Evolutionary conservation across 192 early-diverging fungal species (phyloP).

Genomic region (Cetraspora pellucida): DNA sequence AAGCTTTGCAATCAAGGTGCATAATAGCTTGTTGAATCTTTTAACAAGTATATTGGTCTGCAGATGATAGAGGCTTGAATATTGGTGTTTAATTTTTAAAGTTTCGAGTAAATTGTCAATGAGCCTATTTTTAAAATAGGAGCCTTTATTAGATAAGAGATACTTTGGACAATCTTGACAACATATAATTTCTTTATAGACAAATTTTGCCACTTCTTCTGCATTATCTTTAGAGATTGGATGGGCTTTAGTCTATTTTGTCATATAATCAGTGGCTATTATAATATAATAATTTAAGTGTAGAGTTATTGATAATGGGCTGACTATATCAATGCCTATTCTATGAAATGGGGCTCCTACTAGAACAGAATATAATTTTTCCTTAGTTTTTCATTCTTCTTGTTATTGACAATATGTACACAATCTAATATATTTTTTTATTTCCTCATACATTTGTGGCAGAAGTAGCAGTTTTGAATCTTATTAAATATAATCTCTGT

Average conservation of each 20-base stretch:
- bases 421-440: background rate
- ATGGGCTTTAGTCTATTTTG: constrained; percentile 35
- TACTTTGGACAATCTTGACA: constrained; percentile 34
- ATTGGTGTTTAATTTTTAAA: background rate
- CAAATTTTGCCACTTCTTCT: constrained; percentile 27
- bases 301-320: constrained; percentile 21
- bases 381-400: background rate
- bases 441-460: background rate
- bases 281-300: constrained; percentile 33
- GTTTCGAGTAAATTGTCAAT: background rate
- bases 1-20: background rate
- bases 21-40: background rate
- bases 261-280: constrained; percentile 39
- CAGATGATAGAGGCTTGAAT: background rate
- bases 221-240: constrained; percentile 35
- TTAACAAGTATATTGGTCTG: background rate
- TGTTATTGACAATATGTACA: background rate
- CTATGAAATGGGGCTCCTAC: background rate
- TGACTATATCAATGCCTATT: constrained; percentile 1
- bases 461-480: background rate
- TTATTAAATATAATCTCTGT: background rate
- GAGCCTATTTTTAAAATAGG: constrained; percentile 26
- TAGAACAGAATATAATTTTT: background rate
- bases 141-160: constrained; percentile 29
- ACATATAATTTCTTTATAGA: constrained; percentile 39